These are phyloP conservation scores for Pisolithus sp. DNA, from an alignment of 768 basidiomycete species.

Conservation along the genomic window DNA sequence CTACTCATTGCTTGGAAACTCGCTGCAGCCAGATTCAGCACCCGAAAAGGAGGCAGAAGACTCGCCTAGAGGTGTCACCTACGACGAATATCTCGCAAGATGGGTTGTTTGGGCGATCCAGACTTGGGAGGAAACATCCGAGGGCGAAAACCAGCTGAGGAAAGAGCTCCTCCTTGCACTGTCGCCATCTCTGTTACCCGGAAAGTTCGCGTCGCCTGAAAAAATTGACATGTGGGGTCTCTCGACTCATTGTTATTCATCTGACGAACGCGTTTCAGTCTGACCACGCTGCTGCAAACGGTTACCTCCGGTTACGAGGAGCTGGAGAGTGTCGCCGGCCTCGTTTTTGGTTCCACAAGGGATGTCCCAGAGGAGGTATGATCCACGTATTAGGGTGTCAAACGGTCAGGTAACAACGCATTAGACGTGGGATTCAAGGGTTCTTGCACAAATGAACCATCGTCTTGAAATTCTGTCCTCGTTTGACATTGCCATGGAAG, in stretches of 20 bases:
- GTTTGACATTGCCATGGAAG: constrained; percentile 1
- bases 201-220: constrained; percentile 14
- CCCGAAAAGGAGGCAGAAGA: constrained; percentile 14
- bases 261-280: constrained; percentile 13
- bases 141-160: constrained; percentile 35
- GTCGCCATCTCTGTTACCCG: constrained; percentile 43
- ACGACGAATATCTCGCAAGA: constrained; percentile 54
- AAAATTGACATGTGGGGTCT: constrained; percentile 31
- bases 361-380: constrained; percentile 14
- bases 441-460: constrained; percentile 46
- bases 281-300: constrained; percentile 16
- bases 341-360: constrained; percentile 9
- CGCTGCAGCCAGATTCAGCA: constrained; percentile 7
- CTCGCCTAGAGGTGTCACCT: constrained; percentile 34
- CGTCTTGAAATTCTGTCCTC: constrained; percentile 36
- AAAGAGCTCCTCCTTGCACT: constrained; percentile 42
- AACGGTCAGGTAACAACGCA: neutral
- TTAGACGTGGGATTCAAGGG: constrained; percentile 39
- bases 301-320: constrained; percentile 14
- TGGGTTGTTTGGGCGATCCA: constrained; percentile 64
- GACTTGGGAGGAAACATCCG: constrained; percentile 28
- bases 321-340: constrained; percentile 13
- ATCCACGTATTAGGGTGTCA: neutral
- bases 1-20: constrained; percentile 25
- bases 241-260: neutral